Percentiles rank a stretch among this genome's conserved stretches.
phyloP scores from a whole-genome alignment of 1,284 basidiomycete genomes.

The Apiotrichum porosum region DNA sequence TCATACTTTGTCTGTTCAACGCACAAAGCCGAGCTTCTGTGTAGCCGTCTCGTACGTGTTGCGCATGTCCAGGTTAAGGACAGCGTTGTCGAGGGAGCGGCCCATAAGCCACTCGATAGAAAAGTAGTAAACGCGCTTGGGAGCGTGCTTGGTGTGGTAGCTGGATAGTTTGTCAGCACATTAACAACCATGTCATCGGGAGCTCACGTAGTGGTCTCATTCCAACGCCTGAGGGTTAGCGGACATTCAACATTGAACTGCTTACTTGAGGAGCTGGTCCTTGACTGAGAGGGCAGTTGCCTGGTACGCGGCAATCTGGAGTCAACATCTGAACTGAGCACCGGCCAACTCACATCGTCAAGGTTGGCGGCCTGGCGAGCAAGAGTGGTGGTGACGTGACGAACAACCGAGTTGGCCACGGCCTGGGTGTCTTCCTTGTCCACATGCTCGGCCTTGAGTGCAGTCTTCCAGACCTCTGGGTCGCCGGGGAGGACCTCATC shows the following conservation, averaged over 20 bases:
- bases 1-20: too few relatives aligned
- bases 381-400: constrained; percentile 77
- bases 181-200: background rate
- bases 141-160: constrained; percentile 44
- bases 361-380: constrained; percentile 83
- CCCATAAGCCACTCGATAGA: constrained; percentile 73
- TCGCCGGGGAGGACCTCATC: constrained; percentile 85
- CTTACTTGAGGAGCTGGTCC: constrained; percentile 64
- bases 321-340: constrained; percentile 44
- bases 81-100: constrained; percentile 78
- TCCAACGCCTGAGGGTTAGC: constrained; percentile 41
- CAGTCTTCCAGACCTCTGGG: constrained; percentile 70
- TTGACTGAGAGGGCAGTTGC: constrained; percentile 62
- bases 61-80: constrained; percentile 81
- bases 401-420: constrained; percentile 73
- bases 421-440: constrained; percentile 50
- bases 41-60: constrained; percentile 65
- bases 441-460: constrained; percentile 39
- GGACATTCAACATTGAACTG: background rate
- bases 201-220: constrained; percentile 42
- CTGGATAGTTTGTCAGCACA: constrained; percentile 14
- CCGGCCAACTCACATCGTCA: constrained; percentile 72
- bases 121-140: constrained; percentile 69
- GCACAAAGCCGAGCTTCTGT: constrained; percentile 61
- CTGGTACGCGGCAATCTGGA: constrained; percentile 48